These are phyloP conservation scores for Harringtonia lauricola DNA, from an alignment of 2,329 filamentous ascomycete species.

Conservation along the genomic window DNA sequence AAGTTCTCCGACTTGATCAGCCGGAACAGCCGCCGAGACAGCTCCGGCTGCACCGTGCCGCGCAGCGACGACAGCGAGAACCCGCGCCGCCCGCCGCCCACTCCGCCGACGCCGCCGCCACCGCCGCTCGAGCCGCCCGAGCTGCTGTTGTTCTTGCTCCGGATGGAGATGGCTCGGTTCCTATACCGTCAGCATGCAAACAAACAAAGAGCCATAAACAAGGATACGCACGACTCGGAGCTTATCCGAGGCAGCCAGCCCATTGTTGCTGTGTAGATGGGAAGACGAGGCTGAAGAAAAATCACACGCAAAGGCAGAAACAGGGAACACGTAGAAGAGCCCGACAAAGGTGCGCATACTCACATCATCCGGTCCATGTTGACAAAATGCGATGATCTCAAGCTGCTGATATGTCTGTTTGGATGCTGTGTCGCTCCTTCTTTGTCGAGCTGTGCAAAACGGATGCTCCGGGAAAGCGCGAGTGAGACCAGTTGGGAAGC, in stretches of 20 bases:
- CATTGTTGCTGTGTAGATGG: background rate
- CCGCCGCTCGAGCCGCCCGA: conserved; percentile 53
- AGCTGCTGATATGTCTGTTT: too few relatives aligned
- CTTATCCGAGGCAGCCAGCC: conserved; percentile 10
- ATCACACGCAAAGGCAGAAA: background rate
- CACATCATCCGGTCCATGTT: too few relatives aligned
- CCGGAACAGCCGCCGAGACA: conserved; percentile 78
- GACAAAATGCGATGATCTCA: too few relatives aligned
- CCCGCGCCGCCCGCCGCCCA: conserved; percentile 33
- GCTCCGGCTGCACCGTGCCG: conserved; percentile 73
- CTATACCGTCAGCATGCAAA: background rate
- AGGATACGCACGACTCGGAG: conserved; percentile 10
- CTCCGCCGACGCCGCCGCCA: conserved; percentile 33
- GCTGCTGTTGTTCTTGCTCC: conserved; percentile 57
- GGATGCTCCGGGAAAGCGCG: conserved; percentile 1
- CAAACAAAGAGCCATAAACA: too few relatives aligned
- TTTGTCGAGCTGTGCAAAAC: background rate
- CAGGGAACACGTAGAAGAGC: too few relatives aligned
- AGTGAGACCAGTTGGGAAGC: background rate
- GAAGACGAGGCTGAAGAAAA: too few relatives aligned
- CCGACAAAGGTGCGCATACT: too few relatives aligned
- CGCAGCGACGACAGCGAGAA: conserved; percentile 84
- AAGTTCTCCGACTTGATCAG: conserved; percentile 94
- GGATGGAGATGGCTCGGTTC: too few relatives aligned
- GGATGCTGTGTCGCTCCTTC: background rate